A percentile compares a stretch with the other conserved stretches of the same genome.
phyloP scores from a whole-genome alignment of 768 basidiomycete species.

The Coprinopsis marcescibilis region DNA sequence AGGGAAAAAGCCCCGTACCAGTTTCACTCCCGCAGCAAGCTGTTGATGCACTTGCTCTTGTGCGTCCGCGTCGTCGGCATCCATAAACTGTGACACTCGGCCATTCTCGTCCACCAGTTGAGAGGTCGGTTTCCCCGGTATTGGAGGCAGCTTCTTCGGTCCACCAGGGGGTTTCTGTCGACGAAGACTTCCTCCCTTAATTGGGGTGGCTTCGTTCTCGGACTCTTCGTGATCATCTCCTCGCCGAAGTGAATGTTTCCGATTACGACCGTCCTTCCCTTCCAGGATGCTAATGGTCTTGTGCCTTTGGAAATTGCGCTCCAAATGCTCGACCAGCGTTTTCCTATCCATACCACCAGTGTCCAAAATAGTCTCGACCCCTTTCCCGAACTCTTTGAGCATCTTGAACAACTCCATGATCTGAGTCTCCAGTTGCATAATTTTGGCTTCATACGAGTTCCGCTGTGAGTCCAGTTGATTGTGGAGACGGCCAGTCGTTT shows the following conservation, averaged over 20 bases:
- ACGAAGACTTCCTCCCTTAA: constrained; percentile 40
- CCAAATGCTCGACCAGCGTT: constrained; percentile 71
- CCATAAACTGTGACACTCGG: constrained; percentile 80
- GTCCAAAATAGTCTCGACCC: constrained; percentile 71
- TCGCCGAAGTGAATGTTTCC: constrained; percentile 23
- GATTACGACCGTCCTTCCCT: constrained; percentile 43
- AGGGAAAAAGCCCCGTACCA: constrained; percentile 45
- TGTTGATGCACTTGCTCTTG: constrained; percentile 86
- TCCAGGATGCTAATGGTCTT: constrained; percentile 86
- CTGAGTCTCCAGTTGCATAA: constrained; percentile 84
- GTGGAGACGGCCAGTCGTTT: constrained; percentile 70
- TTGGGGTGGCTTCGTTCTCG: constrained; percentile 52
- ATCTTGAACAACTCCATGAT: constrained; percentile 93
- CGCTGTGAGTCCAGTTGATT: constrained; percentile 75
- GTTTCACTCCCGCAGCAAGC: constrained; percentile 64
- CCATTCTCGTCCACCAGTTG: constrained; percentile 43
- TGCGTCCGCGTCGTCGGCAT: constrained; percentile 79
- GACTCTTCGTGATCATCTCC: constrained; percentile 34
- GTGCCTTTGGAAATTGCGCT: constrained; percentile 75
- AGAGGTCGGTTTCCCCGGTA: constrained; percentile 24
- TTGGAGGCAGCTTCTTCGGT: constrained; percentile 24
- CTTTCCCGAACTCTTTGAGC: constrained; percentile 79
- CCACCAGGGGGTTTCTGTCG: constrained; percentile 25
- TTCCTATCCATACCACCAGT: constrained; percentile 71
- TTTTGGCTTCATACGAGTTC: constrained; percentile 75